Base-by-base conservation (phyloP, 176 grass and related monocot genomes). In the Aechmea fasciata region DNA sequence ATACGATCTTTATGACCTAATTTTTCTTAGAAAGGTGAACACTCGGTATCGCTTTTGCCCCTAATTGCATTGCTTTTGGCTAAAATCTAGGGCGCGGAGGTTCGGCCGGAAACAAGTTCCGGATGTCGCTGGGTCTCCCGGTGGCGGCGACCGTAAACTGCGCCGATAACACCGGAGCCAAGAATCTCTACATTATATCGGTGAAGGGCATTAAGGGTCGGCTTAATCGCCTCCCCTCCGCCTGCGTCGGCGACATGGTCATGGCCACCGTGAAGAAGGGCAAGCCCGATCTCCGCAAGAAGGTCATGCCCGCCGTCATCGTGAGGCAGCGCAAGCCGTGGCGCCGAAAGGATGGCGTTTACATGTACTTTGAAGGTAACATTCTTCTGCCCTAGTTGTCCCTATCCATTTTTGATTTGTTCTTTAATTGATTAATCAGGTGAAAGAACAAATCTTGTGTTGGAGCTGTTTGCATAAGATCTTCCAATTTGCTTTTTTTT, bases 261-360 rank as follows among this genome's bases (percentile, higher is more conserved):
- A 89, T 89, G 87, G 82, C 87, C 79, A 85, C 87, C 24, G 82
- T 89, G 5, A 89, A 89, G 87, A 85, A 89, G 75, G 87, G 87
- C 0, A 87, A 83, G 69, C 77, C 85, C 23, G 86, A 88, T 11
- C 82, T 88, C 62, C 75, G 86, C 12, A 88, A 89, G 78, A 85
- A 85, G 75, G 87, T 82, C 24, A 85, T 89, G 82, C 86, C 82
- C 20, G 86, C 86, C 17, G 82, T 89, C 79, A 79, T 85, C 74
- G 72, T 89, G 75, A 79, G 82, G 55, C 87, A 89, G 71, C 79
- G 82, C 68, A 69, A 69, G 67, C 67, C 17, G 3, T 50, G 78
- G 78, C 82, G 86, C 63, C 81, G 86, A 63, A 88, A 88, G 86
- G 86, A 88, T 63, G 86, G 82, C 0, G 82, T 88, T 48, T 88